phyloP scores from a whole-genome alignment of 108 stramenopile genomes.

The Heterococcus sp. region DNA sequence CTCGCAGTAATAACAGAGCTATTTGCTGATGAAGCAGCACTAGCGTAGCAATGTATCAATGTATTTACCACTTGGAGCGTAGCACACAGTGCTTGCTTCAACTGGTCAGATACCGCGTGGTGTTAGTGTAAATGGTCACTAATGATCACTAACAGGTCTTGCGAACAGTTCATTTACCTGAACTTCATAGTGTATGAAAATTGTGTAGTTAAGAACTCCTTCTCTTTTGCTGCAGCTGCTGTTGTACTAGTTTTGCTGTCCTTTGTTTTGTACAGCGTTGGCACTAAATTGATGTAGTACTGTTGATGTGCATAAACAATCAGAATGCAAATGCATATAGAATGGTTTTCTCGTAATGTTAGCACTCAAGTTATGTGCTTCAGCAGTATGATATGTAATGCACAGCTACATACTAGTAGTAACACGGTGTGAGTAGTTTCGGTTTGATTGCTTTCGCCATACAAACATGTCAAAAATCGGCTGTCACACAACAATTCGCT shows the following conservation, averaged over 20 bases:
- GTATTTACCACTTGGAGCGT: no score
- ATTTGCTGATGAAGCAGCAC: no score
- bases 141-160: neutral
- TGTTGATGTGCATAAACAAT: neutral
- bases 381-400: neutral
- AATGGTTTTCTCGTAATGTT: neutral
- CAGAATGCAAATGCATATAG: neutral
- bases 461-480: no score
- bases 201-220: conserved; percentile 4
- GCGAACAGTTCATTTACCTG: conserved; percentile 1
- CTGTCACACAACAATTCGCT: no score
- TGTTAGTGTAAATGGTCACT: neutral
- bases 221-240: neutral
- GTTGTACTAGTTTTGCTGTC: no score
- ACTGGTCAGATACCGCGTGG: neutral
- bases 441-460: no score
- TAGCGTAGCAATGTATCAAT: no score
- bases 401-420: neutral
- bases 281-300: conserved; percentile 48
- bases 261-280: conserved; percentile 15
- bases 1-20: no score
- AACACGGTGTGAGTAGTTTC: no score
- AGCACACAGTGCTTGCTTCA: neutral
- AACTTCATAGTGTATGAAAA: conserved; percentile 36
- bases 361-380: neutral